phyloP scores from a whole-genome alignment of 1,284 basidiomycete genomes.

The Austroboletus novae-zelandiae region DNA sequence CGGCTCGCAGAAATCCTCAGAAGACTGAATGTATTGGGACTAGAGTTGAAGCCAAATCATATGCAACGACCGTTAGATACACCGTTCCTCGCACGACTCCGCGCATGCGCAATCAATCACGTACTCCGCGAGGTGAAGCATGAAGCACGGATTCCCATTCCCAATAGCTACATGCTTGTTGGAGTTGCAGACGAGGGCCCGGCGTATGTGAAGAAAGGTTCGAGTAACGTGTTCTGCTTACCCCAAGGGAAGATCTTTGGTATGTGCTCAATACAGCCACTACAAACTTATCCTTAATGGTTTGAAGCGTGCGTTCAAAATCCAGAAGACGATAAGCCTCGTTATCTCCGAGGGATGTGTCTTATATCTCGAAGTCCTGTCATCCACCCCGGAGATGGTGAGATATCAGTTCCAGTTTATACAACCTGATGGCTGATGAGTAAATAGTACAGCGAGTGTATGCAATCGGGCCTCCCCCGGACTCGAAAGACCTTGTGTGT shows the following conservation, averaged over 20 bases:
- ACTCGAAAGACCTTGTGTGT: slow-evolving; percentile 43
- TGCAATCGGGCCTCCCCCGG: slow-evolving; percentile 70
- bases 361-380: slow-evolving; percentile 68
- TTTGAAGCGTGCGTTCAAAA: slow-evolving; percentile 57
- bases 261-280: slow-evolving; percentile 27
- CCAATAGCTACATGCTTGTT: slow-evolving; percentile 62
- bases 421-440: slow-evolving; percentile 3
- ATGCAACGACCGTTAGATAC: slow-evolving; percentile 43
- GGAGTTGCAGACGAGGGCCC: slow-evolving; percentile 79
- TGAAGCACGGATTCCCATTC: slow-evolving; percentile 67
- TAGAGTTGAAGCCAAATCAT: slow-evolving; percentile 44
- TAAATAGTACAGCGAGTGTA: slow-evolving; percentile 61
- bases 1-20: slow-evolving; percentile 49
- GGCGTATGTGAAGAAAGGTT: slow-evolving; percentile 48
- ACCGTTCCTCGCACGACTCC: slow-evolving; percentile 56
- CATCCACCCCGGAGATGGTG: slow-evolving; percentile 71
- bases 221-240: slow-evolving; percentile 52
- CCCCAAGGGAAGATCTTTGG: slow-evolving; percentile 60
- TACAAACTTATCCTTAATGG: slow-evolving; percentile 17
- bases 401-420: slow-evolving; percentile 7
- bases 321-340: slow-evolving; percentile 43
- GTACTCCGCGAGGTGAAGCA: slow-evolving; percentile 72
- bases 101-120: slow-evolving; percentile 55
- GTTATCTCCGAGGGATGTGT: slow-evolving; percentile 53
- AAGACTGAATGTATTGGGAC: slow-evolving; percentile 45